Conservation (phyloP, 2,329 filamentous ascomycete genomes). For the Drechslerella dactyloides region DNA sequence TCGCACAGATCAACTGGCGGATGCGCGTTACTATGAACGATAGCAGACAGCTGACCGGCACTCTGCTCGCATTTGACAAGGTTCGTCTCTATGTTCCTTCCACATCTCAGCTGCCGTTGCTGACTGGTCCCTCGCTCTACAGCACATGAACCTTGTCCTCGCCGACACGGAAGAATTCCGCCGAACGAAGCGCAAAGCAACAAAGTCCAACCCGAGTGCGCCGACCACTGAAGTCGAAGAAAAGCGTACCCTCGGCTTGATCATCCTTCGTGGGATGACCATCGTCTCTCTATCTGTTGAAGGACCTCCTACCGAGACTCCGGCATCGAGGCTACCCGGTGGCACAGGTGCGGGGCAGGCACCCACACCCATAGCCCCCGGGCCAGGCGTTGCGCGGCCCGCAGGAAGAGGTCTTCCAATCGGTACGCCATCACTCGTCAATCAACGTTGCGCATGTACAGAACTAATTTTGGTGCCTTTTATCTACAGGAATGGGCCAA, state of each 20-base stretch:
- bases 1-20: slow-evolving; percentile 90
- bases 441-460: slow-evolving; percentile 54
- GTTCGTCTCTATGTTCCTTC: slow-evolving; percentile 59
- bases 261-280: slow-evolving; percentile 90
- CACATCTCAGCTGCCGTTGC: slow-evolving; percentile 21
- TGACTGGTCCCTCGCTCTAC: slow-evolving; percentile 10
- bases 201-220: slow-evolving; percentile 71
- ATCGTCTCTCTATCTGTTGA: slow-evolving; percentile 96
- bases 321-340: slow-evolving; percentile 79
- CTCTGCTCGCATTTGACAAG: slow-evolving; percentile 99
- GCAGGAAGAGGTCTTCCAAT: slow-evolving; percentile 74
- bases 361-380: slow-evolving; percentile 69
- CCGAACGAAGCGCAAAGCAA: slow-evolving; percentile 82
- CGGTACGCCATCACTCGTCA: slow-evolving; percentile 51
- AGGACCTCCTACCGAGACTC: slow-evolving; percentile 91
- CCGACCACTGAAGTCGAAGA: slow-evolving; percentile 87
- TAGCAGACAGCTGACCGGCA: slow-evolving; percentile 92
- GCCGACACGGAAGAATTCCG: slow-evolving; percentile 98
- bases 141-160: slow-evolving; percentile 99
- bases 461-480: slow-evolving; percentile 57
- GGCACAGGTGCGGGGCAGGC: slow-evolving; percentile 65
- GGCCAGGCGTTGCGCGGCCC: slow-evolving; percentile 87
- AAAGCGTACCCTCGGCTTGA: slow-evolving; percentile 94
- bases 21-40: slow-evolving; percentile 97
- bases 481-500: slow-evolving; percentile 52